These are phyloP conservation scores for Trametes versicolor DNA, from an alignment of 1,284 basidiomycete genomes.

Conservation along the genomic window DNA sequence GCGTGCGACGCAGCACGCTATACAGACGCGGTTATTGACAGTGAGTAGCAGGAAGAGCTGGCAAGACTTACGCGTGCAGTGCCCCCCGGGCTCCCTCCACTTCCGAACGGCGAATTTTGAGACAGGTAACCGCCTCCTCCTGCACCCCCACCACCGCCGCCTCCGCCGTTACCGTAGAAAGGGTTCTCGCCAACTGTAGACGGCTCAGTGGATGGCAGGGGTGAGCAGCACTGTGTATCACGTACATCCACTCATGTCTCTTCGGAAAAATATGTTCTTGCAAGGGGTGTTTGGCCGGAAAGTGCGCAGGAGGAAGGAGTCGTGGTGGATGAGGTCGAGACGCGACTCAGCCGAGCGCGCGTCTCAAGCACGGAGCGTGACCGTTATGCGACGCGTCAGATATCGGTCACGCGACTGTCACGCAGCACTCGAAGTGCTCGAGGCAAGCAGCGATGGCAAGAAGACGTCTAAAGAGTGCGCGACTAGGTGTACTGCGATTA, in stretches of 20 bases:
- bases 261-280: neutral
- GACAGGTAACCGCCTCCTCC: slow-evolving; percentile 51
- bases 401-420: slow-evolving; percentile 18
- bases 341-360: slow-evolving; percentile 23
- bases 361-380: slow-evolving; percentile 23
- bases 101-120: slow-evolving; percentile 55
- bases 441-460: neutral
- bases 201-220: neutral
- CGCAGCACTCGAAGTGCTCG: neutral
- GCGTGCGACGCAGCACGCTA: slow-evolving; percentile 60
- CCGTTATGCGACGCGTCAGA: slow-evolving; percentile 30
- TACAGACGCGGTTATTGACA: neutral
- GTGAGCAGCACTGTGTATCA: neutral
- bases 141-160: neutral
- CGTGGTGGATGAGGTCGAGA: slow-evolving; percentile 23
- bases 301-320: slow-evolving; percentile 2
- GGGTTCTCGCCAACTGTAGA: slow-evolving; percentile 43
- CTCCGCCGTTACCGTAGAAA: slow-evolving; percentile 44
- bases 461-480: neutral
- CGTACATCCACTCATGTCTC: slow-evolving; percentile 56
- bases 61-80: slow-evolving; percentile 29
- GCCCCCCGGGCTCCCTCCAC: slow-evolving; percentile 56
- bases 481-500: slow-evolving; percentile 28
- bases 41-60: neutral
- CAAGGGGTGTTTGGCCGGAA: neutral